A percentile compares a stretch with the other conserved stretches of the same genome.
These are phyloP conservation scores for Meripilus lineatus DNA, from an alignment of 1,284 basidiomycete species.

Conservation along the genomic window DNA sequence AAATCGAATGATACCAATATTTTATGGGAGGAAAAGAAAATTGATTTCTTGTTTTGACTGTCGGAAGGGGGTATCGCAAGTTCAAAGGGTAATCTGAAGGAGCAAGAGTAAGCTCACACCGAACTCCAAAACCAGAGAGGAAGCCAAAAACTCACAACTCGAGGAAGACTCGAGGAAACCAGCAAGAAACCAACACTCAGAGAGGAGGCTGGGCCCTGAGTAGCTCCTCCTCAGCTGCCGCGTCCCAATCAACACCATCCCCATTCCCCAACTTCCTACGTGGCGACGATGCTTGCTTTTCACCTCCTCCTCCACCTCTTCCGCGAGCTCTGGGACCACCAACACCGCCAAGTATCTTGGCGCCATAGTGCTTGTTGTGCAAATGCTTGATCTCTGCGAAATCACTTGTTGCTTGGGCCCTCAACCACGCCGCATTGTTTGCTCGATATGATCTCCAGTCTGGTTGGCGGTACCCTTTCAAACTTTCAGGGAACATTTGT, in stretches of 20 bases:
- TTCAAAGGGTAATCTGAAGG: too few species aligned
- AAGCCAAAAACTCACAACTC: too few species aligned
- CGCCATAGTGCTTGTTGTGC: conserved; percentile 45
- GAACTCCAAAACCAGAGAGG: too few species aligned
- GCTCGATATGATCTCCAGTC: conserved; percentile 64
- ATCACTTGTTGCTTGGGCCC: conserved; percentile 69
- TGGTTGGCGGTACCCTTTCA: conserved; percentile 46
- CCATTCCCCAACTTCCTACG: conserved; percentile 19
- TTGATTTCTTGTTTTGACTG: too few species aligned
- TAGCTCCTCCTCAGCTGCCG: conserved; percentile 15
- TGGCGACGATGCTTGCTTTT: conserved; percentile 16
- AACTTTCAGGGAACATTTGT: conserved; percentile 40
- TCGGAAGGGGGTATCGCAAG: too few species aligned
- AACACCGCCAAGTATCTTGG: conserved; percentile 32
- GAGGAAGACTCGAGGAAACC: too few species aligned
- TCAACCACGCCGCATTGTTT: conserved; percentile 54
- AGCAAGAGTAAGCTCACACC: too few species aligned
- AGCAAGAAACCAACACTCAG: not conserved
- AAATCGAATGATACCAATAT: too few species aligned
- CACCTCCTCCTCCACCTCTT: conserved; percentile 12
- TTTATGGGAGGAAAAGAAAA: too few species aligned
- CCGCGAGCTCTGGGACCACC: conserved; percentile 12
- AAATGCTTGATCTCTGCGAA: conserved; percentile 64
- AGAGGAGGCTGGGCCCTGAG: not conserved
- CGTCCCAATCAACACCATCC: conserved; percentile 20